Evolutionary conservation across 2,329 filamentous ascomycete species (phyloP), one percentile per base, ranked within the genome.

Genomic region (Talaromyces sp.): DNA sequence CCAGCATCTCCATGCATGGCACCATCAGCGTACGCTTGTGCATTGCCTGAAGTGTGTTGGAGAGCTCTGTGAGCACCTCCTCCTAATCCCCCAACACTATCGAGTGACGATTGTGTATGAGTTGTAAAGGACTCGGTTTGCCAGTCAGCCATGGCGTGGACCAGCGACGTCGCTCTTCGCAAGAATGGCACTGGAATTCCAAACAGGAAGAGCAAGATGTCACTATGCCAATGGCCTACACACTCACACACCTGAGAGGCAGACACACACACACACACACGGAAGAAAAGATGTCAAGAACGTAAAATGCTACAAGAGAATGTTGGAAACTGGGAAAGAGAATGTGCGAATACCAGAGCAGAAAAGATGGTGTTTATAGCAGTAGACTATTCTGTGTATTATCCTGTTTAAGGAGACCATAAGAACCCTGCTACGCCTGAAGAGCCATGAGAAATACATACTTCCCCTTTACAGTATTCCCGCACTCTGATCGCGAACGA

Each of bases 21-120:
- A 66, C 77, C 76, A 19, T 64, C 61, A 16, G 75, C 74, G 65
- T 79, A 78, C 48, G 77, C 73, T 67, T 80, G 79, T 63, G 75
- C 74, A 70, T 81, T 81, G 60, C 78, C 78, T 67, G 79, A 80
- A 57, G 78, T 79, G 68, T 76, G 76, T 67, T 79, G 77, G 50
- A 79, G 70, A 69, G 73, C 76, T 65, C 77, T 72, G 65, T 77
- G 72, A 61, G 39, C 45, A 73, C 77, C 74, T 68, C 70, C 71
- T 65, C 74, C 74, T 33, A 76, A 68, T 66, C 70, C 71, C 65
- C 73, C 74, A 43, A 76, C 70, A 67, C 71, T 67, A 65, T 76
- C 77, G 65, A 78, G 71, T 67, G 72, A 69, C 59, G 75, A 69
- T 70, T 75, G 76, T 58, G 65, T 54, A 68, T 74, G 74, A 69